These are phyloP conservation scores for Penicillium tannophilum DNA, from an alignment of 495 filamentous ascomycete genomes.

Conservation along the genomic window DNA sequence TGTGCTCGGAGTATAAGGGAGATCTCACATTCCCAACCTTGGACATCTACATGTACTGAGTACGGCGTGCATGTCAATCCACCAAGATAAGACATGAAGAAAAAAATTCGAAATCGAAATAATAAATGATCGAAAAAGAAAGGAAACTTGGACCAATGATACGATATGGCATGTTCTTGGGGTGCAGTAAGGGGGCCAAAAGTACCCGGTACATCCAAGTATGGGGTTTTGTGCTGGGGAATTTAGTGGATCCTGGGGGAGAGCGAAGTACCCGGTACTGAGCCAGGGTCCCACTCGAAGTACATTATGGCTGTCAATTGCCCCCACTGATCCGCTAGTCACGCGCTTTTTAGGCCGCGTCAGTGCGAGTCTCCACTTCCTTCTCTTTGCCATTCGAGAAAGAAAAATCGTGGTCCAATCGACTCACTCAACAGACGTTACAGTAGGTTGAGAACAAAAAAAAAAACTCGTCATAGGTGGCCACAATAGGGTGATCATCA, in stretches of 20 bases:
- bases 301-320: constrained; percentile 1
- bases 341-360: constrained; percentile 29
- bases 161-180: not conserved
- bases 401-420: not conserved
- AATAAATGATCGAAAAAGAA: not conserved
- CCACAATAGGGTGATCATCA: not conserved
- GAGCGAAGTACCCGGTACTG: constrained; percentile 6
- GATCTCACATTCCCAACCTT: too few species aligned
- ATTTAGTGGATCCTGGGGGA: not conserved
- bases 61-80: too few species aligned
- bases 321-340: constrained; percentile 39
- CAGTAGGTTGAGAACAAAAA: not conserved
- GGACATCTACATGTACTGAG: too few species aligned
- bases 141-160: not conserved
- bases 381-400: constrained; percentile 13
- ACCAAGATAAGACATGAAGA: not conserved
- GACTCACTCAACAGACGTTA: not conserved
- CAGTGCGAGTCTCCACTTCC: constrained; percentile 20
- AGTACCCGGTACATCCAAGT: not conserved
- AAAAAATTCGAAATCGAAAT: not conserved
- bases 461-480: not conserved
- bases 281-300: not conserved
- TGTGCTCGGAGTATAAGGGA: not conserved
- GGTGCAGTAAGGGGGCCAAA: not conserved
- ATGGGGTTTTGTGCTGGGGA: not conserved